These are phyloP conservation scores for Trametes gibbosa DNA, from an alignment of 768 basidiomycete genomes.

Conservation along the genomic window DNA sequence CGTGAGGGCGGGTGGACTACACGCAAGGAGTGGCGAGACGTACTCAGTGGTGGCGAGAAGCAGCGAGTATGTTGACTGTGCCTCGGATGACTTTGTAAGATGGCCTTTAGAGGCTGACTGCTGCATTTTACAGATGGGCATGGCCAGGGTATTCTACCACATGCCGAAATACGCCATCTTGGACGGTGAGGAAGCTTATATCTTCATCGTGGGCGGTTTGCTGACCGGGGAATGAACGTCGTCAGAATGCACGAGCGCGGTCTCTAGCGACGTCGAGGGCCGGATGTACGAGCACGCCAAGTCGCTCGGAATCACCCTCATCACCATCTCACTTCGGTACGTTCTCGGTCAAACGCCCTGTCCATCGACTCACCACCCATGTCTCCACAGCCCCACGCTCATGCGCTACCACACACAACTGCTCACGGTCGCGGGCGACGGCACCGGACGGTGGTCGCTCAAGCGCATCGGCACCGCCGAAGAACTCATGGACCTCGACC, in stretches of 20 bases:
- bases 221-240: background rate
- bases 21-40: slow-evolving; percentile 94
- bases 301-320: slow-evolving; percentile 82
- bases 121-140: slow-evolving; percentile 59
- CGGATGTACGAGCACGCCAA: slow-evolving; percentile 94
- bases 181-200: slow-evolving; percentile 57
- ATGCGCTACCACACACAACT: slow-evolving; percentile 88
- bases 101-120: background rate
- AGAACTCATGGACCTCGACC: slow-evolving; percentile 70
- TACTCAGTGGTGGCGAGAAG: slow-evolving; percentile 95
- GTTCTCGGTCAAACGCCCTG: slow-evolving; percentile 18
- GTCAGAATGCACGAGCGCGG: slow-evolving; percentile 90
- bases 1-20: slow-evolving; percentile 90
- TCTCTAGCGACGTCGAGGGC: slow-evolving; percentile 95
- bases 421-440: slow-evolving; percentile 74
- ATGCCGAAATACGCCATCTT: slow-evolving; percentile 78
- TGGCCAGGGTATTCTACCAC: slow-evolving; percentile 93
- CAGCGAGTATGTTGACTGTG: slow-evolving; percentile 58
- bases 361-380: background rate
- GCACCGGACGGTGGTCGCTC: slow-evolving; percentile 68
- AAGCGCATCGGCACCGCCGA: slow-evolving; percentile 68
- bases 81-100: no score
- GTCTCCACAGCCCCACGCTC: slow-evolving; percentile 62
- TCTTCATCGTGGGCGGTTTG: background rate
- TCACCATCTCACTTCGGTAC: slow-evolving; percentile 87